Evolutionary conservation across 345 rosid genomes (phyloP).

Genomic region (Luvunga scandens): DNA sequence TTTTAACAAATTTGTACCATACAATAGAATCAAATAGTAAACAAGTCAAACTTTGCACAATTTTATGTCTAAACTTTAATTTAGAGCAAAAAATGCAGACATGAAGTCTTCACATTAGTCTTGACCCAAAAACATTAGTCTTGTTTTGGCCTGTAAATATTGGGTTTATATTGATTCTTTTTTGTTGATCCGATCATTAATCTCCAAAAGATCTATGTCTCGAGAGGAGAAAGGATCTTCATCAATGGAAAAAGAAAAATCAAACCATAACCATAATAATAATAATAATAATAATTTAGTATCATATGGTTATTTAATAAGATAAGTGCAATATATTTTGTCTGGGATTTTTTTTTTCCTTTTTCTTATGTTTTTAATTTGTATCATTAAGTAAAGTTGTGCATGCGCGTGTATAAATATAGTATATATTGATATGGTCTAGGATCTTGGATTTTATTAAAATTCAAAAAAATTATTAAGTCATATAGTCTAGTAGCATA

Average conservation of each 20-base stretch:
- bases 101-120: background rate
- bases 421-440: too few relatives aligned
- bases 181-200: background rate
- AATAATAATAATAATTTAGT: background rate
- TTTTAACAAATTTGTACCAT: background rate
- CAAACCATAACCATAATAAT: background rate
- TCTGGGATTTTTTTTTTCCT: background rate
- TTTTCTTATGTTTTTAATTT: background rate
- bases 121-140: background rate
- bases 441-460: too few relatives aligned
- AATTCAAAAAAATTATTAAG: too few relatives aligned
- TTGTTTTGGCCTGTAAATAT: background rate
- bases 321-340: background rate
- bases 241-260: background rate
- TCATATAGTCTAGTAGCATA: too few relatives aligned
- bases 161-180: background rate
- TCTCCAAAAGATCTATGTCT: background rate
- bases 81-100: background rate
- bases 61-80: background rate
- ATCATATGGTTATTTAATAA: too few relatives aligned
- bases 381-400: too few relatives aligned
- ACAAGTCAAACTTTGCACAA: conserved; percentile 13
- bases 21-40: background rate
- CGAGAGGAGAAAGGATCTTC: background rate
- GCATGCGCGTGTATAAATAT: too few relatives aligned